Evolutionary conservation across 805 yeast species (phyloP), one percentile per base, ranked within the genome.

Genomic region (Wickerhamomyces strasburgensis): DNA sequence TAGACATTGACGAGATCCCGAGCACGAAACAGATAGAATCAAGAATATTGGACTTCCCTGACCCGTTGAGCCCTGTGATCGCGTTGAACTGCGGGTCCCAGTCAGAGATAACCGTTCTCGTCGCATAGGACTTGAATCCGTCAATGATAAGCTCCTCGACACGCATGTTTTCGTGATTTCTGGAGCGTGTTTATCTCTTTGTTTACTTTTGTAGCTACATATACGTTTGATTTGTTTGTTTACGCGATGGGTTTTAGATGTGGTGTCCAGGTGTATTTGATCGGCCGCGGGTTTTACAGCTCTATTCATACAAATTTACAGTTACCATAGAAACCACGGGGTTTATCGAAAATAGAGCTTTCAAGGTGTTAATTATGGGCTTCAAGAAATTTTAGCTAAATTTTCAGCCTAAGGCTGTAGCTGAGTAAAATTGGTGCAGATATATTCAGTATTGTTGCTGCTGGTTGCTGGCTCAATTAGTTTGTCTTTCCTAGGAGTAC

Each of bases 51-150:
- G 98, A 90, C 56, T 93, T 93, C 5, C 99, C 99, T 0, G 96
- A 87, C 8, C 99, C 99, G 58, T 93, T 93, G 34, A 93, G 70
- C 6, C 99, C 99, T 0, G 98, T 94, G 57, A 93, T 90, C 51
- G 98, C 96, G 63, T 94, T 93, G 64, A 93, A 94, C 62, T 84
- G 95, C 2, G 85, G 74, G 61, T 93, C 99, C 98, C 98, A 94
- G 19, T 80, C 84, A 2, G 95, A 75, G 23, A 93, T 85, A 21
- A 89, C 97, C 1, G 98, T 93, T 66, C 98, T 81, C 1, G 95
- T 84, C 19, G 98, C 96, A 53, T 93, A 93, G 16, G 97, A 87
- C 66, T 93, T 93, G 75, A 93, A 93, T 31, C 99, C 99, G 62
- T 93, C 98, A 33, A 93, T 80, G 44, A 93, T 89, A 39, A 93